Conservation (phyloP, 2,329 filamentous ascomycete genomes). For the Sporothrix dimorphospora region DNA sequence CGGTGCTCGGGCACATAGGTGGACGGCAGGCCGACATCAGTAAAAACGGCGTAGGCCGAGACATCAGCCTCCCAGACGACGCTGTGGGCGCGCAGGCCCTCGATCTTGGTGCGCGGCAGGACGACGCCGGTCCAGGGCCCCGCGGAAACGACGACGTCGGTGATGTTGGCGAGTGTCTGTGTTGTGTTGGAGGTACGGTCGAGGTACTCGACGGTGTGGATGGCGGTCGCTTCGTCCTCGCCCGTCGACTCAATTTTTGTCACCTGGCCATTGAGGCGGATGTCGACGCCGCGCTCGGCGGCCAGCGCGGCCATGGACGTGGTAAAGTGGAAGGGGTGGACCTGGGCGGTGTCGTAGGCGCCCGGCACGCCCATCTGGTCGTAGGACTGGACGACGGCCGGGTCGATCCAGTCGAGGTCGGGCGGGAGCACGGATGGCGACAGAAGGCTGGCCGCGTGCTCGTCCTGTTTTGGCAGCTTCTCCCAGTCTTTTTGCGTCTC, state of each 20-base stretch:
- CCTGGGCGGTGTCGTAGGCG: constrained; percentile 81
- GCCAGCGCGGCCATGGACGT: constrained; percentile 80
- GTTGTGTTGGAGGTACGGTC: constrained; percentile 50
- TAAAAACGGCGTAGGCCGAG: constrained; percentile 80
- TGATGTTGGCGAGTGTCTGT: constrained; percentile 49
- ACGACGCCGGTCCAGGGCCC: constrained; percentile 66
- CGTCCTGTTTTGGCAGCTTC: constrained; percentile 64
- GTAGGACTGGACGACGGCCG: constrained; percentile 68
- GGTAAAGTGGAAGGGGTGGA: constrained; percentile 91
- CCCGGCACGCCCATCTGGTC: constrained; percentile 75
- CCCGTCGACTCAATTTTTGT: constrained; percentile 60
- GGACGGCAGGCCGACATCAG: constrained; percentile 74
- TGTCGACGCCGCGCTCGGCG: constrained; percentile 66
- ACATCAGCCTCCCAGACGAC: constrained; percentile 68
- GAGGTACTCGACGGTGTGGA: constrained; percentile 61
- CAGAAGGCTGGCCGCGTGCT: constrained; percentile 50
- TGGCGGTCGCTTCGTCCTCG: constrained; percentile 34
- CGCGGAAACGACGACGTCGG: constrained; percentile 59
- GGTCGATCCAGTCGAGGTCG: constrained; percentile 84
- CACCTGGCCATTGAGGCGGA: constrained; percentile 68
- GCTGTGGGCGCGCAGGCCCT: constrained; percentile 64
- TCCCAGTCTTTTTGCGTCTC: constrained; percentile 54
- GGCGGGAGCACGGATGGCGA: constrained; percentile 67
- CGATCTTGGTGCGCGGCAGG: constrained; percentile 60
- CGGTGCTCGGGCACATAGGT: constrained; percentile 62